Evolutionary conservation across 257 asterid species (phyloP), one percentile per base, ranked within the genome.

Genomic region (Gentiana dahurica): DNA sequence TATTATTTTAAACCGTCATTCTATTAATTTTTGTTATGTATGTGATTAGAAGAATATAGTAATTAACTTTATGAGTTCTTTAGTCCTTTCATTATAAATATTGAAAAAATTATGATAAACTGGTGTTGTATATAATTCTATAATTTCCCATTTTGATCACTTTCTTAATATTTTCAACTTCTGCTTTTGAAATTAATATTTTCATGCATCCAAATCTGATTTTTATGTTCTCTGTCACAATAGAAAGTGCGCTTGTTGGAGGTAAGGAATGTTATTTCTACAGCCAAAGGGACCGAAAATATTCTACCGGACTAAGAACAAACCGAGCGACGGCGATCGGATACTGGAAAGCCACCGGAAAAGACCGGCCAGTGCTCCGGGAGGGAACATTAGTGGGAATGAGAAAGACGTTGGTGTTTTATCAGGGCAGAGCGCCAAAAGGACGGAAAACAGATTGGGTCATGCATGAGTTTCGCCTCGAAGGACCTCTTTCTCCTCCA

Each of bases 311-410:
- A 53, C 65, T 70, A 6, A 71, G 97, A 55, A 89, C 92, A 7
- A 89, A 89, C n/a, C 80, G 95, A 53, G 97, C 97, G 13, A 89
- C 97, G 0, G 49, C 65, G 9, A 78, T 95, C 1, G 97, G 97
- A 36, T 89, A 89, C 12, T 89, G 97, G 97, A 89, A 89, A 57
- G 97, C 97, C 34, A 89, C 97, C 0, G 97, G 97, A 34, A 89
- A 89, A 62, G 97, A 89, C 54, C 79, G 90, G 38, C 51, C 81
- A 10, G 53, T 86, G 3, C 4, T 62, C 41, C 74, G 79, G 12
- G 81, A 74, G 53, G 93, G 80, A 12, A 65, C 66, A 57, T 83
- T 84, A 0, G 79, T 89, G 0, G 97, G 97, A 34, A 86, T 86
- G 97, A 71, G 97, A 38, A 89, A 89, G 69, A 89, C 97, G 1